Base-by-base conservation (phyloP, 1,139 yeast genomes). In the Suhomyces bribrorum region DNA sequence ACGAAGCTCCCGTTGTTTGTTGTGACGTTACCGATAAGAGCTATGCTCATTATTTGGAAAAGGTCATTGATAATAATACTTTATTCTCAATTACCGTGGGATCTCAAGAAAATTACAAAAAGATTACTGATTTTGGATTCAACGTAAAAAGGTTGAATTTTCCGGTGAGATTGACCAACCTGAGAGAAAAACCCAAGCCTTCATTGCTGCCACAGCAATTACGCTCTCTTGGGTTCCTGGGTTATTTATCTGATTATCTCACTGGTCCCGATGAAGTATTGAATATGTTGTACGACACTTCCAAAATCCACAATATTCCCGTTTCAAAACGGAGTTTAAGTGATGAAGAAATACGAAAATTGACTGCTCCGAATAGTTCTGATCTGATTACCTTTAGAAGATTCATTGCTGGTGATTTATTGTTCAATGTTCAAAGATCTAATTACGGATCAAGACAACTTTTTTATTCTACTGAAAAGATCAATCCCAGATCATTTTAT, bases 1-100 rank as follows among this genome's bases (percentile, higher is more conserved):
- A 69, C 46, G 95, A 85, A 52, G 94, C 96, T 2, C 94, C 97
- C 0, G 66, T 82, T n/a, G 67, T 88, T 27, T 72, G 86, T 0
- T 69, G 94, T 31, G 69, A 75, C 14, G 77, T 81, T 1, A 69
- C 66, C 2, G 75, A 81, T 44, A 59, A 60, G 12, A 54, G 53
- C 5, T 74, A 73, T 52, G 86, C 83, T 1, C 66, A 73, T 17
- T 75, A 75, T 46, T 59, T 87, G 34, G 87, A 83, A 38, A 72
- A 77, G 37, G 68, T 81, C 9, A 70, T 86, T 9, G 82, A 79
- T 37, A 60, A 61, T 32, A 71, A 71, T 40, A 73, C 83, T 7
- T 61, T 80, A 34, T 61, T 77, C 38, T 79, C 96, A 1, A 47
- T 72, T 2, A 66, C 70, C 3, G 62, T 64, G 12, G 56, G 38